phyloP scores from a whole-genome alignment of 257 asterid genomes.

The Ophiorrhiza pumila region DNA sequence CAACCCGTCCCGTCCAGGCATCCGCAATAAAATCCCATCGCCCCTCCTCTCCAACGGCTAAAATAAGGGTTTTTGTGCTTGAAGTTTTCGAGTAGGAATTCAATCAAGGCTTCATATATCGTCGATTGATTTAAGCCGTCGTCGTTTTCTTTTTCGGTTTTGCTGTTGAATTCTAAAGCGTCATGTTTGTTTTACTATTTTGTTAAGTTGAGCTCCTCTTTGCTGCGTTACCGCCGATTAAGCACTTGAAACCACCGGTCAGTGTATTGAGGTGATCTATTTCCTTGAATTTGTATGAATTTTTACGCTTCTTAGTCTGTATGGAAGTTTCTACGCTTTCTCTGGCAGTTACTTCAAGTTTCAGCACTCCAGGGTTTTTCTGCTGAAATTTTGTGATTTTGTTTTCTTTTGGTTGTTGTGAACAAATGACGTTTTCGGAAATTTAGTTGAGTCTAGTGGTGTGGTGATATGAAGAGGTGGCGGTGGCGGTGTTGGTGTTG shows the following conservation, averaged over 20 bases:
- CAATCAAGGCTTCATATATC: no score
- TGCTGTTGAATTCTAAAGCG: background rate
- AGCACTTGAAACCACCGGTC: background rate
- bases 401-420: background rate
- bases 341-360: background rate
- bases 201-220: background rate
- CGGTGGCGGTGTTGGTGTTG: slow-evolving; percentile 38
- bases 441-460: slow-evolving; percentile 24
- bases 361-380: background rate
- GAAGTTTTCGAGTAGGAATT: no score
- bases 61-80: no score
- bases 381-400: background rate
- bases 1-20: no score
- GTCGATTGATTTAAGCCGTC: no score
- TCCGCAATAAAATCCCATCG: no score
- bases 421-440: slow-evolving; percentile 11
- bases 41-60: no score
- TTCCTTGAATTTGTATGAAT: background rate
- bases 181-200: background rate
- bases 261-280: background rate
- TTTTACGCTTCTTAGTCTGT: background rate
- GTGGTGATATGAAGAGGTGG: slow-evolving; percentile 41
- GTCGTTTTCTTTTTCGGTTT: background rate
- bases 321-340: background rate
- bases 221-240: background rate